Conservation (phyloP, 2,329 filamentous ascomycete species). For the Xylaria sp. region DNA sequence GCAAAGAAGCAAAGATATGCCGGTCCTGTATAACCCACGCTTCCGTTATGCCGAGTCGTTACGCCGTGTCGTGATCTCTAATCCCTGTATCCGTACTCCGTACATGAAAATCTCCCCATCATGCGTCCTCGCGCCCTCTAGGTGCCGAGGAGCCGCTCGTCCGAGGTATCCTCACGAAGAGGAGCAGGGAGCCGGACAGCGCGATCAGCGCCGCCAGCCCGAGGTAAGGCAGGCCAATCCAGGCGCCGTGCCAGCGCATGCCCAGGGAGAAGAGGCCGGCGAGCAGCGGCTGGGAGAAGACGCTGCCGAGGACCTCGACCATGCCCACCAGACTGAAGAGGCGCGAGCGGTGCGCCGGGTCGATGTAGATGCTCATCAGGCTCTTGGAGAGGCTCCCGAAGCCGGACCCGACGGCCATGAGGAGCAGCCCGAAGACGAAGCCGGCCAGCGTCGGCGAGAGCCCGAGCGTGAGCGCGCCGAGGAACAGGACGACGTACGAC, state of each 20-base stretch:
- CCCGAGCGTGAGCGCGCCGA: slow-evolving; percentile 36
- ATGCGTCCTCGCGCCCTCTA: slow-evolving; percentile 14
- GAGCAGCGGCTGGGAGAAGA: slow-evolving; percentile 40
- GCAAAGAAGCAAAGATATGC: neutral
- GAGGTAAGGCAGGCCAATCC: slow-evolving; percentile 42
- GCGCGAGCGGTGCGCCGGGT: slow-evolving; percentile 39
- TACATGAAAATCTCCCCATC: neutral
- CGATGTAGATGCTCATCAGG: slow-evolving; percentile 41
- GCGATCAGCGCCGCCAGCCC: slow-evolving; percentile 33
- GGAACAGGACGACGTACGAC: slow-evolving; percentile 34
- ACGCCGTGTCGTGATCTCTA: neutral
- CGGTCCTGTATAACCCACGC: slow-evolving; percentile 2
- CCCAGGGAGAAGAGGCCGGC: slow-evolving; percentile 41
- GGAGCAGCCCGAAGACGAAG: slow-evolving; percentile 39
- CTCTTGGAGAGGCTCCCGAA: slow-evolving; percentile 38
- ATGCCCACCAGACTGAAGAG: slow-evolving; percentile 42
- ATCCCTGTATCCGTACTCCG: neutral
- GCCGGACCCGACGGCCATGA: slow-evolving; percentile 41
- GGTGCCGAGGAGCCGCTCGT: neutral
- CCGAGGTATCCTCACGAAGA: slow-evolving; percentile 35
- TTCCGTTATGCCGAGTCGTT: neutral
- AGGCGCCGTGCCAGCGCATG: slow-evolving; percentile 35
- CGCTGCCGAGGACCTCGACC: slow-evolving; percentile 38
- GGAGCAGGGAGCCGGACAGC: slow-evolving; percentile 24
- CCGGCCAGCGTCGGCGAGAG: slow-evolving; percentile 34